These are phyloP conservation scores for Hymenoscyphus fructigenus DNA, from an alignment of 2,329 filamentous ascomycete species.

Conservation along the genomic window DNA sequence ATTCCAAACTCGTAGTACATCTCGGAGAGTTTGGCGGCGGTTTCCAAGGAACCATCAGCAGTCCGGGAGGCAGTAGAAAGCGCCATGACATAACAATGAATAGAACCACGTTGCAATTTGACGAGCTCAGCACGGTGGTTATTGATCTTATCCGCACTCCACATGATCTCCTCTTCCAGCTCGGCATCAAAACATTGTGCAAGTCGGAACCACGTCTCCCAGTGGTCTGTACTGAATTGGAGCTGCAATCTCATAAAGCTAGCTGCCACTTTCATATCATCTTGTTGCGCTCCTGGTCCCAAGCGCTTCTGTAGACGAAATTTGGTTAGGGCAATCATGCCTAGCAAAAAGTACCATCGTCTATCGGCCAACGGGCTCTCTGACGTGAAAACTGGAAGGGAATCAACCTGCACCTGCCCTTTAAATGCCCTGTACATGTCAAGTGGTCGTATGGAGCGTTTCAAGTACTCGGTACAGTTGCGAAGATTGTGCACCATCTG, in stretches of 20 bases:
- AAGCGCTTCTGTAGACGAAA: constrained; percentile 51
- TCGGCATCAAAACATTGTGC: constrained; percentile 42
- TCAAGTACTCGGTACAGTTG: constrained; percentile 77
- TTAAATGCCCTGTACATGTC: constrained; percentile 77
- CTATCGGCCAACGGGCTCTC: constrained; percentile 74
- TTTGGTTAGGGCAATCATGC: constrained; percentile 83
- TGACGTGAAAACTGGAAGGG: constrained; percentile 64
- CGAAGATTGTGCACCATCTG: constrained; percentile 86
- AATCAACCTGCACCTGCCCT: constrained; percentile 73
- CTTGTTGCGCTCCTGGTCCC: constrained; percentile 38
- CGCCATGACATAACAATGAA: constrained; percentile 60
- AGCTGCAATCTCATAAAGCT: constrained; percentile 40
- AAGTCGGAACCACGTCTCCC: constrained; percentile 44
- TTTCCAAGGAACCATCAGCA: constrained; percentile 53
- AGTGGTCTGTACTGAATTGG: constrained; percentile 39
- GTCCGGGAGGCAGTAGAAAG: constrained; percentile 59
- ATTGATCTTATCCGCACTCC: constrained; percentile 43
- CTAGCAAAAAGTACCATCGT: constrained; percentile 90
- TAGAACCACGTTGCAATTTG: constrained; percentile 36
- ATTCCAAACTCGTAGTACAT: constrained; percentile 68
- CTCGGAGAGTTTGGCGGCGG: constrained; percentile 57
- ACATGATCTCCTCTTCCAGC: constrained; percentile 42
- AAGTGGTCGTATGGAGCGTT: constrained; percentile 78
- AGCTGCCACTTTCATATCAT: constrained; percentile 40
- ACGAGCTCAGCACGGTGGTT: constrained; percentile 38